Evolutionary conservation across 495 filamentous ascomycete genomes (phyloP).

Genomic region (Viridothelium virens): DNA sequence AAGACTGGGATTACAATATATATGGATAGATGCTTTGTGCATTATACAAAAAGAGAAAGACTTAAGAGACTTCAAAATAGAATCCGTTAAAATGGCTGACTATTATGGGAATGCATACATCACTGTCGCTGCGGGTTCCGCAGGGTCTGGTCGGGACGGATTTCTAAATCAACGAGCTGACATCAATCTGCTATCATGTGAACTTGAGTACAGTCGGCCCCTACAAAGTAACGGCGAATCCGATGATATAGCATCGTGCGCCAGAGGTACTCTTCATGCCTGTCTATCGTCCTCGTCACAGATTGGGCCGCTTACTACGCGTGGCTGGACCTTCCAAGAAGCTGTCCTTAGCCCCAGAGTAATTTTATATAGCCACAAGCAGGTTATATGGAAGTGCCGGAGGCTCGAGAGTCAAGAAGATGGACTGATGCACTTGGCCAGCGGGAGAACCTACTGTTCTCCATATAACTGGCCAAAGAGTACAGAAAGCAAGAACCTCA

Average conservation of each 20-base stretch:
- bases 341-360: not conserved
- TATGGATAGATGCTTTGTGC: constrained; percentile 14
- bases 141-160: not conserved
- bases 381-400: constrained; percentile 2
- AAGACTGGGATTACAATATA: constrained; percentile 3
- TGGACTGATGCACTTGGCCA: not conserved
- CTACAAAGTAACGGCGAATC: too few relatives aligned
- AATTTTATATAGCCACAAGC: not conserved
- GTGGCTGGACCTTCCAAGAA: constrained; percentile 2
- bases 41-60: constrained; percentile 9
- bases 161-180: not conserved
- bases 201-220: not conserved
- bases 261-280: not conserved
- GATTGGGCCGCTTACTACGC: not conserved
- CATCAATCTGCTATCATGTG: not conserved
- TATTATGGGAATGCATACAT: constrained; percentile 12
- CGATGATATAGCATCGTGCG: not conserved
- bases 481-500: too few relatives aligned
- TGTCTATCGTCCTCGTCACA: not conserved
- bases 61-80: constrained; percentile 2
- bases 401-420: not conserved
- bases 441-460: not conserved
- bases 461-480: not conserved
- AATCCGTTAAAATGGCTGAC: constrained; percentile 11
- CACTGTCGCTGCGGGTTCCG: constrained; percentile 9